A percentile compares a stretch with the other conserved stretches of the same genome.
phyloP scores from a whole-genome alignment of 208 protist genomes.

The Crithidia bombi region DNA sequence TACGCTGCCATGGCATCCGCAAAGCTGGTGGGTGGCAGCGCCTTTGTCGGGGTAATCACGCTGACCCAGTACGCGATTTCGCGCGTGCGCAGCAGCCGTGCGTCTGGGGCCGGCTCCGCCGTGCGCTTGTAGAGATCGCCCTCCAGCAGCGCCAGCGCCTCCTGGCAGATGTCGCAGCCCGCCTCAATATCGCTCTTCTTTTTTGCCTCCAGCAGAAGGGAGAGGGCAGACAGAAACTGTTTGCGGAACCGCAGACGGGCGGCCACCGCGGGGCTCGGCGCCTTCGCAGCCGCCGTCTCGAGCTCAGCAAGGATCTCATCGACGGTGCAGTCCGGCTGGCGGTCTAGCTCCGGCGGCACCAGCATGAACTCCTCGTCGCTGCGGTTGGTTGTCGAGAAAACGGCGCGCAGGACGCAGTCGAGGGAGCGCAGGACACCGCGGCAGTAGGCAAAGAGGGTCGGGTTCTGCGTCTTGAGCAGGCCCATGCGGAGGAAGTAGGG shows the following conservation, averaged over 20 bases:
- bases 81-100: constrained; percentile 49
- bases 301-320: constrained; percentile 71
- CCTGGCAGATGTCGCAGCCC: constrained; percentile 52
- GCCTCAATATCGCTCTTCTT: constrained; percentile 55
- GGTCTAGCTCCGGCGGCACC: constrained; percentile 61
- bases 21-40: constrained; percentile 46
- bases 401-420: constrained; percentile 60
- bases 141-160: constrained; percentile 50
- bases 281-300: constrained; percentile 49
- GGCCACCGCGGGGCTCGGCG: constrained; percentile 44
- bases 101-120: constrained; percentile 56
- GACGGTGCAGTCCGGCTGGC: constrained; percentile 48
- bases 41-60: constrained; percentile 64
- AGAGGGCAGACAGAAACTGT: constrained; percentile 57
- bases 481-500: constrained; percentile 77
- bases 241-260: constrained; percentile 74
- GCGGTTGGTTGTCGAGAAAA: constrained; percentile 74
- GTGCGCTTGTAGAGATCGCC: constrained; percentile 44
- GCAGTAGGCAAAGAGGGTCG: constrained; percentile 72
- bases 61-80: constrained; percentile 78
- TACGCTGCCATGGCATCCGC: constrained; percentile 59
- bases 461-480: constrained; percentile 64
- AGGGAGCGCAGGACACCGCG: constrained; percentile 65
- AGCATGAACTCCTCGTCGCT: constrained; percentile 87
- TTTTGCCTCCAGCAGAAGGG: constrained; percentile 53